phyloP scores from a whole-genome alignment of 352 stramenopile genomes.

The Globisporangium abappressorium region DNA sequence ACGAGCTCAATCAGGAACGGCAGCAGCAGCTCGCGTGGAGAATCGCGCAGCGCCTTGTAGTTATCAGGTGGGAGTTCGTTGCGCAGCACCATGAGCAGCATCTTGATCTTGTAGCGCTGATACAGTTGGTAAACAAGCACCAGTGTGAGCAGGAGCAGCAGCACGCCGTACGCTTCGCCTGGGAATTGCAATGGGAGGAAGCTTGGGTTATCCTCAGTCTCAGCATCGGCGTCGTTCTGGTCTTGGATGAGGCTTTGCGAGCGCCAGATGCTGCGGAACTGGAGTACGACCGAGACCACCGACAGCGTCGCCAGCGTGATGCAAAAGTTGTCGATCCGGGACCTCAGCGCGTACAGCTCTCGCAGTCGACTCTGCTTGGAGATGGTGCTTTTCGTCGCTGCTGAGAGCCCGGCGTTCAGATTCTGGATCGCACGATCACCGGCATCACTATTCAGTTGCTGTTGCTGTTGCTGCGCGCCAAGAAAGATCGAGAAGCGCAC shows the following conservation, averaged over 20 bases:
- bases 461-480: constrained; percentile 10
- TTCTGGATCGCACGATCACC: background rate
- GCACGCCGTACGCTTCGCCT: constrained; percentile 45
- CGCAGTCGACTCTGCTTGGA: constrained; percentile 25
- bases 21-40: constrained; percentile 28
- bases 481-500: constrained; percentile 35
- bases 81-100: constrained; percentile 50
- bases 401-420: background rate
- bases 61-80: constrained; percentile 36
- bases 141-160: constrained; percentile 44
- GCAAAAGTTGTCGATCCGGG: constrained; percentile 33
- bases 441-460: background rate
- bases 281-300: constrained; percentile 38
- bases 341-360: constrained; percentile 32
- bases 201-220: constrained; percentile 6
- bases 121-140: constrained; percentile 40
- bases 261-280: constrained; percentile 59
- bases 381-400: constrained; percentile 9
- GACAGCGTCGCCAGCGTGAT: constrained; percentile 35
- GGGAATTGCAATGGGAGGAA: constrained; percentile 31
- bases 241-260: constrained; percentile 15
- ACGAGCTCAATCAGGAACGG: constrained; percentile 46
- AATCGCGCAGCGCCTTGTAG: constrained; percentile 18
- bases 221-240: background rate
- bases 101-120: constrained; percentile 47